A percentile compares a stretch with the other conserved stretches of the same genome.
Evolutionary conservation across 2,329 filamentous ascomycete genomes (phyloP).

Genomic region (Xylariaceae sp.): DNA sequence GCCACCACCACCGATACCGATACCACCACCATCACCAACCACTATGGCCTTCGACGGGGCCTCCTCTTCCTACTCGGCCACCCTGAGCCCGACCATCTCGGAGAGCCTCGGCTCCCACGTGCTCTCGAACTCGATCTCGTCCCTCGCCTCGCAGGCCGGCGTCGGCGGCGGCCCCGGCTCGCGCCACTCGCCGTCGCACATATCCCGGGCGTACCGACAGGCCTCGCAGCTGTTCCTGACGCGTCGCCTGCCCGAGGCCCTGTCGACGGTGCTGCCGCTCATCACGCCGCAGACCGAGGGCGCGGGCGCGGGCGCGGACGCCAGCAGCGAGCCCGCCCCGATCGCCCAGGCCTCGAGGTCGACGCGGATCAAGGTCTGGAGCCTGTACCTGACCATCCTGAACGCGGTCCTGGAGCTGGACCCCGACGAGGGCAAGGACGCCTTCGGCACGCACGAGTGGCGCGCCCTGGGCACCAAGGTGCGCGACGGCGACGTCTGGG

Average conservation of each 20-base stretch:
- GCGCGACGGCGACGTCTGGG: constrained; percentile 87
- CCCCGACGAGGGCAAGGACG: constrained; percentile 79
- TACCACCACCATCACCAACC: not conserved
- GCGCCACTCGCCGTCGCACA: constrained; percentile 59
- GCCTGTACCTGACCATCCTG: constrained; percentile 86
- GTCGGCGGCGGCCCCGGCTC: too few species aligned
- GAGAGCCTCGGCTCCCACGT: constrained; percentile 42
- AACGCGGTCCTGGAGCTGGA: constrained; percentile 88
- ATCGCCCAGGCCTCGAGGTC: constrained; percentile 73
- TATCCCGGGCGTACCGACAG: constrained; percentile 90
- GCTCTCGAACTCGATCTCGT: constrained; percentile 61
- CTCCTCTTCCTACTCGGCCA: constrained; percentile 29
- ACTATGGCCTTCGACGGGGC: constrained; percentile 35
- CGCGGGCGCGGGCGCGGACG: constrained; percentile 37
- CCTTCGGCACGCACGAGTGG: constrained; percentile 83
- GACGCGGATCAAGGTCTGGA: constrained; percentile 93
- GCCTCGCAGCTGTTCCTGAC: constrained; percentile 92
- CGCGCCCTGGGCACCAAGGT: constrained; percentile 74
- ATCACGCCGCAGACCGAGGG: constrained; percentile 52
- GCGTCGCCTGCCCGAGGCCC: constrained; percentile 81
- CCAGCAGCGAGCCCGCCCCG: constrained; percentile 52
- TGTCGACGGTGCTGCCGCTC: constrained; percentile 76
- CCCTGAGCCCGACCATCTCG: constrained; percentile 37
- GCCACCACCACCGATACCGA: too few species aligned
- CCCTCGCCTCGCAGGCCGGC: constrained; percentile 55